phyloP scores from a whole-genome alignment of 352 stramenopile species.

The Globisporangium canariense region DNA sequence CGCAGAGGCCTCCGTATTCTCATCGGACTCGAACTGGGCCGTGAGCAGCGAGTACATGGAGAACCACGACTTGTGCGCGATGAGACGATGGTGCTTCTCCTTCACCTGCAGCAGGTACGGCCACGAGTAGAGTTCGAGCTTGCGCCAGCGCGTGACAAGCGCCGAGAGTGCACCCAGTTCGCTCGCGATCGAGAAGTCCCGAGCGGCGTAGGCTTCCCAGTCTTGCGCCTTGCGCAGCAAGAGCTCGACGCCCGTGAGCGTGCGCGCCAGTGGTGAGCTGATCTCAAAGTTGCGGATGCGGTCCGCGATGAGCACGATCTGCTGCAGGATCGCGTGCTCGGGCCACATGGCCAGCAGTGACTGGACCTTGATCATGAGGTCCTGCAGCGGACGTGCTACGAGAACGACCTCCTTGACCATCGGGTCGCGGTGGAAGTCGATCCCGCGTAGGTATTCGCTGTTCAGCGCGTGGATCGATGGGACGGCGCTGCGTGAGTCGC shows the following conservation, averaged over 20 bases:
- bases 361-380: constrained; percentile 88
- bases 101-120: constrained; percentile 91
- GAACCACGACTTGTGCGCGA: constrained; percentile 85
- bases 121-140: constrained; percentile 98
- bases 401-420: constrained; percentile 91
- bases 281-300: constrained; percentile 87
- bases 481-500: constrained; percentile 31
- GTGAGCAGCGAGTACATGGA: constrained; percentile 87
- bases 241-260: constrained; percentile 94
- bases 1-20: neutral
- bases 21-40: constrained; percentile 64
- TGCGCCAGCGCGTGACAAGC: constrained; percentile 97
- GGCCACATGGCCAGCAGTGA: constrained; percentile 94
- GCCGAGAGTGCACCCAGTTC: constrained; percentile 90
- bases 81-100: constrained; percentile 70
- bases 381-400: constrained; percentile 83
- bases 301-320: constrained; percentile 90
- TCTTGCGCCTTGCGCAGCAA: constrained; percentile 97
- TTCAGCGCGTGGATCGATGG: constrained; percentile 55
- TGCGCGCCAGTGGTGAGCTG: constrained; percentile 82
- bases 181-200: constrained; percentile 88
- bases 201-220: constrained; percentile 97
- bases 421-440: constrained; percentile 94
- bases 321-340: constrained; percentile 95
- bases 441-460: constrained; percentile 70